phyloP scores from a whole-genome alignment of 2,329 filamentous ascomycete genomes.

The Colletotrichum karsti region DNA sequence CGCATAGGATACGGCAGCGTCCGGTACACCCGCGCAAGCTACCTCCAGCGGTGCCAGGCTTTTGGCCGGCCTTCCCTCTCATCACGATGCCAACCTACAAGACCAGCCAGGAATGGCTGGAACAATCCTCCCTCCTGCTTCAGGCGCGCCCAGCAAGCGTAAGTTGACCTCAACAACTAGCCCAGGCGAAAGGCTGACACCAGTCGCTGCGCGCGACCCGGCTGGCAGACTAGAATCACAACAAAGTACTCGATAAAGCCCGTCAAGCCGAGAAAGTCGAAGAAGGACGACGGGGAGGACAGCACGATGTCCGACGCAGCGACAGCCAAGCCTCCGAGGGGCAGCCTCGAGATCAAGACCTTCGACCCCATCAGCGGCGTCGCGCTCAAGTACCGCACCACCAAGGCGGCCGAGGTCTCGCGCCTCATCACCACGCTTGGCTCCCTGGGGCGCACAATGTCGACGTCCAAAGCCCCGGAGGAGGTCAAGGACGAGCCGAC shows the following conservation, averaged over 20 bases:
- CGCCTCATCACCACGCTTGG: constrained; percentile 82
- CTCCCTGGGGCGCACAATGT: constrained; percentile 74
- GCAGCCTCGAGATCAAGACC: constrained; percentile 84
- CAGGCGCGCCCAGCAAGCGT: constrained; percentile 88
- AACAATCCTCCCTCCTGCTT: constrained; percentile 85
- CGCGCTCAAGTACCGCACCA: constrained; percentile 89
- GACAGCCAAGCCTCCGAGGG: constrained; percentile 62
- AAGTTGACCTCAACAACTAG: constrained; percentile 44
- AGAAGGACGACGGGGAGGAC: constrained; percentile 36
- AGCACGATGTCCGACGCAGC: constrained; percentile 36
- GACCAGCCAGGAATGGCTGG: constrained; percentile 90
- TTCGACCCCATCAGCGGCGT: constrained; percentile 85
- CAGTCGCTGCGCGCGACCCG: constrained; percentile 16
- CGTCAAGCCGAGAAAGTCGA: constrained; percentile 39
- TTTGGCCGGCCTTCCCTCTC: constrained; percentile 1
- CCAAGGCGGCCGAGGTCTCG: constrained; percentile 89
- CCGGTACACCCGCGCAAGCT: background rate
- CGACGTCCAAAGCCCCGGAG: constrained; percentile 50
- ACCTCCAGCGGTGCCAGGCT: background rate
- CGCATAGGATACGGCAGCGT: background rate
- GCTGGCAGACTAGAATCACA: constrained; percentile 81
- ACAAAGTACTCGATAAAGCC: constrained; percentile 85
- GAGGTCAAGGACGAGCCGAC: constrained; percentile 51
- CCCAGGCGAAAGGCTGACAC: background rate
- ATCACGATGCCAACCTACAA: constrained; percentile 79